These are phyloP conservation scores for Leccinum rimulosum DNA, from an alignment of 768 basidiomycete genomes.

Conservation along the genomic window DNA sequence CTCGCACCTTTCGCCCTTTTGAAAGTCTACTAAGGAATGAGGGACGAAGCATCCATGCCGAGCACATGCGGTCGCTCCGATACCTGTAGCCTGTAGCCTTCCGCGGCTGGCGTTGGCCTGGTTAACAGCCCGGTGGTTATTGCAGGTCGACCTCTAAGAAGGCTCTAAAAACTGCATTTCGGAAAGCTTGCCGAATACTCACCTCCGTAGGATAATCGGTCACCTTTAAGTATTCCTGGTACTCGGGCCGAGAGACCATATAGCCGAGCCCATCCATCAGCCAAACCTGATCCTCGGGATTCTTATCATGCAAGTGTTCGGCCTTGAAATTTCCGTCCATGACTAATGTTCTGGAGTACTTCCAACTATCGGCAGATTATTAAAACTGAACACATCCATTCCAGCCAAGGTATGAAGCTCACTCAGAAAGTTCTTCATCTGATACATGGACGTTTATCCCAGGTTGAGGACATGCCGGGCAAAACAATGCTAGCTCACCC, in stretches of 20 bases:
- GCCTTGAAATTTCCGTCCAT: not conserved
- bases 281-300: not conserved
- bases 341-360: not conserved
- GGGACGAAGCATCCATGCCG: slow-evolving; percentile 20
- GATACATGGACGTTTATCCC: not conserved
- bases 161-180: not conserved
- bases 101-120: not conserved
- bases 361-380: not conserved
- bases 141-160: not conserved
- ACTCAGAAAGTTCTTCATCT: not conserved
- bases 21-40: slow-evolving; percentile 15
- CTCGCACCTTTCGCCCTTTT: slow-evolving; percentile 10
- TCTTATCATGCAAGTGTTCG: not conserved
- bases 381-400: no score
- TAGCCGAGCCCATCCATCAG: not conserved
- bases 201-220: not conserved
- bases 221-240: not conserved
- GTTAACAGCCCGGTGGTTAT: slow-evolving; percentile 1
- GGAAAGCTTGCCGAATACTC: not conserved
- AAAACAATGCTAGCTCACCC: slow-evolving; percentile 8
- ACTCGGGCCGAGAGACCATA: not conserved
- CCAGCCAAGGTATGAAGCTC: no score
- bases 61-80: not conserved
- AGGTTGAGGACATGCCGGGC: slow-evolving; percentile 28
- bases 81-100: not conserved